Percentiles rank a stretch among this genome's conserved stretches.
Conservation (phyloP, 805 yeast genomes). For the Pichia pseudocactophila region DNA sequence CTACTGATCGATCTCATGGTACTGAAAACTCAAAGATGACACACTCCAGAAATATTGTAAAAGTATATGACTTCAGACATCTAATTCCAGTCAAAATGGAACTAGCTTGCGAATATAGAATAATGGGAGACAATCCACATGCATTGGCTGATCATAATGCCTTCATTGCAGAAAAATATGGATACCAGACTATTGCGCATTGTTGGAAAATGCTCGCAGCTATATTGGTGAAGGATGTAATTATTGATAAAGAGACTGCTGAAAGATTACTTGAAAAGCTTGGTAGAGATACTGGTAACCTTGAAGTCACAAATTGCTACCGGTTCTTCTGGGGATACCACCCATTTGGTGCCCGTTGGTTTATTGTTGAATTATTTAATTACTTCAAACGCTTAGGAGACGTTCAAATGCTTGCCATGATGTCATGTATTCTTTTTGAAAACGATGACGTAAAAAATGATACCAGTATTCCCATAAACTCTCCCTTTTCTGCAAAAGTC, state of each 20-base stretch:
- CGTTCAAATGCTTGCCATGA: slow-evolving; percentile 84
- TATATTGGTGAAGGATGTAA: slow-evolving; percentile 36
- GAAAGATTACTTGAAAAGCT: slow-evolving; percentile 13
- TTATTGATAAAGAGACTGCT: slow-evolving; percentile 16
- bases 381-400: slow-evolving; percentile 60
- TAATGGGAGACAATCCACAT: slow-evolving; percentile 56
- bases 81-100: slow-evolving; percentile 70
- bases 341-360: slow-evolving; percentile 64
- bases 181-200: slow-evolving; percentile 53
- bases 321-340: slow-evolving; percentile 70
- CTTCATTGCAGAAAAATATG: slow-evolving; percentile 55
- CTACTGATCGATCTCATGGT: slow-evolving; percentile 29
- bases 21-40: slow-evolving; percentile 19
- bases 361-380: slow-evolving; percentile 49
- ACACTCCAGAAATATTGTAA: slow-evolving; percentile 44
- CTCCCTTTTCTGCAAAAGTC: slow-evolving; percentile 30
- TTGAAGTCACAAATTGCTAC: slow-evolving; percentile 13
- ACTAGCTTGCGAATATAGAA: slow-evolving; percentile 56
- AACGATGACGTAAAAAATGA: slow-evolving; percentile 23
- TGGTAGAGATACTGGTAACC: slow-evolving; percentile 10
- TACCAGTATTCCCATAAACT: slow-evolving; percentile 35
- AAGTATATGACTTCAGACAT: slow-evolving; percentile 54
- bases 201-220: slow-evolving; percentile 62
- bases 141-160: slow-evolving; percentile 63
- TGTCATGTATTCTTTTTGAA: slow-evolving; percentile 62